Evolutionary conservation across 108 stramenopile species (phyloP), one percentile per base, ranked within the genome.

Genomic region (Skeletonema menzelii): DNA sequence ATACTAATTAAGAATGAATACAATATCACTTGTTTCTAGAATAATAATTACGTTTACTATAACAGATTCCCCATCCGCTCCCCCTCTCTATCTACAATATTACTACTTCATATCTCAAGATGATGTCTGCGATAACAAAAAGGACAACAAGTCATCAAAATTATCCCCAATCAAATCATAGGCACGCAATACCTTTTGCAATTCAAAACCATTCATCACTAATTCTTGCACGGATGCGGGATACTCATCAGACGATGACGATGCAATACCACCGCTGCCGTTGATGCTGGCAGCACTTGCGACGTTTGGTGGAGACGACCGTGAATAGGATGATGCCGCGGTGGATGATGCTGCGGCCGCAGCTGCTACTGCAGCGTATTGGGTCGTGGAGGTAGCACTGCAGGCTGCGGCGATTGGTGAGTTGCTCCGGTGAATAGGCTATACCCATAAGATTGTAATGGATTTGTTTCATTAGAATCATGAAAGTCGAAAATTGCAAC

Each of bases 121-220:
- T 13, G 56, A 56, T 7, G 63, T 44, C 15, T 69, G 61, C 19
- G 82, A 79, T 47, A 91, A 69, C 30, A 91, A 74, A 66, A 88
- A 89, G 3, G 84, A 75, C 53, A 94, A 67, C 75, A 94, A 65
- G 55, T 87, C 85, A 68, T 94, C 90, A 74, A 94, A 94, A 59
- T 94, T 88, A 69, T 91, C 88, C 11, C 93, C 93, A 35, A 94
- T 63, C 28, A 94, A 82, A 17, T 94, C 90, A 59, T 88, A 91
- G 4, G 93, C 93, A 32, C 79, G 86, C 15, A 91, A 59, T 0
- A 91, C 93, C 31, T 86, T 85, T 12, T 67, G 67, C 46, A 91
- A 56, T 17, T 88, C 84, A 70, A 94, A 94, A 32, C 93, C 93
- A 73, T 94, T 94, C 89, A 91, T 88, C 40, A 88, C 89, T 31